Evolutionary conservation across 441 rosid genomes (phyloP).

Genomic region (Viola pubescens): DNA sequence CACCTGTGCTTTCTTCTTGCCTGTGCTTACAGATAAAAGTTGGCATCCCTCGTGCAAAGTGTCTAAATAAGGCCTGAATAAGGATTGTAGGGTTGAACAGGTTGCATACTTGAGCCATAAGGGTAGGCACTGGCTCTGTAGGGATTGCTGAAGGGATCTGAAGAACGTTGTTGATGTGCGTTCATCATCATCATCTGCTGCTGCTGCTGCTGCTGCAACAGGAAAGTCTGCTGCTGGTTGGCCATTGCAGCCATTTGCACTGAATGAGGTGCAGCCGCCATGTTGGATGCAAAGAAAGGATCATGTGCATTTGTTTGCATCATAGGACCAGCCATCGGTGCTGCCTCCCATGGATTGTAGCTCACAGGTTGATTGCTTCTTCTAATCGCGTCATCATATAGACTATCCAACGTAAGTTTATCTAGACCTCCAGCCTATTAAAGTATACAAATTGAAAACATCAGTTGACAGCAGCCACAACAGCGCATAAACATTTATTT

Average conservation of each 20-base stretch:
- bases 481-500: too few relatives aligned
- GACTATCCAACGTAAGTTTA: conserved; percentile 84
- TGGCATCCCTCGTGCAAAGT: conserved; percentile 1
- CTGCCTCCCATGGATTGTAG: conserved; percentile 80
- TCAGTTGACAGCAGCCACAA: conserved; percentile 6
- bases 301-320: conserved; percentile 51
- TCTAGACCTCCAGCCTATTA: conserved; percentile 88
- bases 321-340: conserved; percentile 43
- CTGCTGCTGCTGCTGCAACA: conserved; percentile 53
- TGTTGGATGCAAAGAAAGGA: conserved; percentile 56
- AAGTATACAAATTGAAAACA: conserved; percentile 6
- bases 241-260: conserved; percentile 75
- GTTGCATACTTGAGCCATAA: conserved; percentile 47
- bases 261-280: conserved; percentile 51
- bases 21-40: conserved; percentile 14
- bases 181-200: conserved; percentile 52
- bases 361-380: conserved; percentile 62
- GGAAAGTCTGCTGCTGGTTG: conserved; percentile 70
- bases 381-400: conserved; percentile 91
- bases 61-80: conserved; percentile 47
- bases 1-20: not conserved
- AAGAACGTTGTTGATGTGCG: conserved; percentile 45
- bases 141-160: conserved; percentile 57
- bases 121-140: conserved; percentile 49
- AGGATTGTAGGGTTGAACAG: conserved; percentile 71